Evolutionary conservation across 106 monocot species (phyloP).

Genomic region (Dendrobium officinale): DNA sequence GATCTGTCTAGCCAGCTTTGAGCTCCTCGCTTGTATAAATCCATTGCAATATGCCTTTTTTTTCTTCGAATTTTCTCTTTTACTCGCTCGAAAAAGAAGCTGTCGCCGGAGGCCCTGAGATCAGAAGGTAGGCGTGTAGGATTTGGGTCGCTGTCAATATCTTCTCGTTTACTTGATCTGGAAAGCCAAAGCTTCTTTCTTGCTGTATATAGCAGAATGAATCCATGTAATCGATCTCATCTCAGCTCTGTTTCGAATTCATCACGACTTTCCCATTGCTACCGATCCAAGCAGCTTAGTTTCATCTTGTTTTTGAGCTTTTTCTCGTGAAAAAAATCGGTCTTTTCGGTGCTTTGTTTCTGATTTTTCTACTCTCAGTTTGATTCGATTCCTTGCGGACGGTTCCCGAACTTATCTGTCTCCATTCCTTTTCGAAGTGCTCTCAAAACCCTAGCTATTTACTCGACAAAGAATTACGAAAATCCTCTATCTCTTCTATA

Average conservation of each 20-base stretch:
- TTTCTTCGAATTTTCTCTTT: not conserved
- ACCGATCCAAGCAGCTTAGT: not conserved
- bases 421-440: conserved; percentile 4
- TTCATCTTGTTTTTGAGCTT: conserved; percentile 4
- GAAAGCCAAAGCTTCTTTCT: not conserved
- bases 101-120: not conserved
- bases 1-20: not conserved
- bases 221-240: not conserved
- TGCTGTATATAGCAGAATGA: not conserved
- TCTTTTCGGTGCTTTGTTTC: not conserved
- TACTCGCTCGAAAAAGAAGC: not conserved
- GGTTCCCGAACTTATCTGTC: no score
- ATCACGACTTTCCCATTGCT: not conserved
- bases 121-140: not conserved
- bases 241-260: not conserved
- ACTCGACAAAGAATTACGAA: not conserved
- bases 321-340: conserved; percentile 1
- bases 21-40: not conserved
- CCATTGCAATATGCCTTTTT: not conserved
- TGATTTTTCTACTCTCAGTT: not conserved
- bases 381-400: conserved; percentile 8
- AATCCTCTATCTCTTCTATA: no score
- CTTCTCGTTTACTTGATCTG: not conserved
- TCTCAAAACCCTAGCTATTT: not conserved
- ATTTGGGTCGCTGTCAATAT: not conserved